These are phyloP conservation scores for Bipolaris zeicola DNA, from an alignment of 2,329 filamentous ascomycete species.

Conservation along the genomic window DNA sequence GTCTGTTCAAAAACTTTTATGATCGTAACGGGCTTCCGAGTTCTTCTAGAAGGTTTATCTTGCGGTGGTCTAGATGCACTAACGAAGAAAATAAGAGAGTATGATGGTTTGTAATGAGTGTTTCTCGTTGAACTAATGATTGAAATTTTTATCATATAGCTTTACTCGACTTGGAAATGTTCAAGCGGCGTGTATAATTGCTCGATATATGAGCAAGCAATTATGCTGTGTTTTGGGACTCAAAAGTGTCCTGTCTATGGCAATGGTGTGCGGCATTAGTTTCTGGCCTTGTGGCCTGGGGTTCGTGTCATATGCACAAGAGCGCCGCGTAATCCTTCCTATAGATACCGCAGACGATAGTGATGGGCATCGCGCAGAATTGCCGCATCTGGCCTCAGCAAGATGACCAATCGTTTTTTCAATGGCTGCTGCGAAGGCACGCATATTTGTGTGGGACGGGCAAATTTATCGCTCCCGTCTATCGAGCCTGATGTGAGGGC, in stretches of 20 bases:
- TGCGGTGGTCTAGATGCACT: background rate
- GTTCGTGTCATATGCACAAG: background rate
- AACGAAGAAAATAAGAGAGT: background rate
- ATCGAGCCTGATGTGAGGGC: background rate
- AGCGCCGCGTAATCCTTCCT: background rate
- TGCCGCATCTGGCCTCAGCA: background rate
- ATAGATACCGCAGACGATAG: background rate
- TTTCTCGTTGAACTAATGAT: background rate
- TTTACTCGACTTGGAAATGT: background rate
- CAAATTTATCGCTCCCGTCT: background rate
- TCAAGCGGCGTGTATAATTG: background rate
- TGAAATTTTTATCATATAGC: background rate
- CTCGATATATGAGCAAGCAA: background rate
- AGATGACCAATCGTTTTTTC: background rate
- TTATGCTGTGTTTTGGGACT: background rate
- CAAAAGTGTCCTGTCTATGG: background rate
- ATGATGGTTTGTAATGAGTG: background rate
- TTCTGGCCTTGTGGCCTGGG: background rate
- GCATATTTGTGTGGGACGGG: background rate
- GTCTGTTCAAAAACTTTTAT: background rate
- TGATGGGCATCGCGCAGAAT: background rate
- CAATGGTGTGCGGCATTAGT: background rate
- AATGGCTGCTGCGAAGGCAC: background rate
- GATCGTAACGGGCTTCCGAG: background rate
- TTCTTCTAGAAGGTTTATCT: background rate